These are phyloP conservation scores for Fusarium sp. DNA, from an alignment of 2,329 filamentous ascomycete genomes.

Conservation along the genomic window DNA sequence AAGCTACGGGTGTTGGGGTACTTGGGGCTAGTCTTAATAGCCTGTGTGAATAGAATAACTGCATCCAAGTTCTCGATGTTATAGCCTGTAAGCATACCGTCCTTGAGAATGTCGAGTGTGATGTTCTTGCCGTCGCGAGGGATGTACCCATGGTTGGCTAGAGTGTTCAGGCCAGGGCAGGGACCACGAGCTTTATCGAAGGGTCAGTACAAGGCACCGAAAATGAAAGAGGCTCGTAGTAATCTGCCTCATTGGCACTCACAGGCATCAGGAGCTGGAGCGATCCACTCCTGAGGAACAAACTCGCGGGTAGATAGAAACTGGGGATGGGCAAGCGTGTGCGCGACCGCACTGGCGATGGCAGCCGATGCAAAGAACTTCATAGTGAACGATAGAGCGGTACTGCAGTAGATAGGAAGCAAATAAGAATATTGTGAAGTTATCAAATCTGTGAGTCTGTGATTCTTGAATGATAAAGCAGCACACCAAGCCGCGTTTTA, in stretches of 20 bases:
- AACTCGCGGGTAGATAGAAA: background rate
- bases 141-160: slow-evolving; percentile 12
- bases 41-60: background rate
- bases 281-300: slow-evolving; percentile 5
- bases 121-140: slow-evolving; percentile 1
- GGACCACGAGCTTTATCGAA: background rate
- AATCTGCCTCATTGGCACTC: too few relatives aligned
- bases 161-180: background rate
- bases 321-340: background rate
- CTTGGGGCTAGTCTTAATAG: slow-evolving; percentile 3
- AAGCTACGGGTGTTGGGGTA: background rate
- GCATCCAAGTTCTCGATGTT: slow-evolving; percentile 4
- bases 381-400: background rate
- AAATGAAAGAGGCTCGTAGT: too few relatives aligned
- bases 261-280: background rate
- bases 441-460: too few relatives aligned
- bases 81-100: background rate
- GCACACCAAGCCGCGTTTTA: background rate
- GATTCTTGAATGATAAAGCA: accelerated
- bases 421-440: too few relatives aligned
- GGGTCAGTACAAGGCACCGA: background rate
- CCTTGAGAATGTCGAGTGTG: background rate
- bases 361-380: background rate
- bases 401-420: too few relatives aligned
- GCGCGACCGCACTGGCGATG: background rate